Conservation (phyloP, 2,329 filamentous ascomycete species). For the Erysiphe pulchra region DNA sequence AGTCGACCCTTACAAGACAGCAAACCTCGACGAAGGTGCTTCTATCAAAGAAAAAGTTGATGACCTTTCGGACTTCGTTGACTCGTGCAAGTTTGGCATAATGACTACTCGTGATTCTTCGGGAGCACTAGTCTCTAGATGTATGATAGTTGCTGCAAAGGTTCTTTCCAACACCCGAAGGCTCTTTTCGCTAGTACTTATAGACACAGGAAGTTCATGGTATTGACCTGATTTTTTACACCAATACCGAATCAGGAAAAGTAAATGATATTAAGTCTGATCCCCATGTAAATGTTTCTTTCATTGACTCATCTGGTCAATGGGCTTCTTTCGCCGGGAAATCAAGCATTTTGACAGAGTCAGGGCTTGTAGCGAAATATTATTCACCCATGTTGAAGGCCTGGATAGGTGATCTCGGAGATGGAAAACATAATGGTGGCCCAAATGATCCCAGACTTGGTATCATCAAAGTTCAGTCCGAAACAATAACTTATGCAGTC, state of each 20-base stretch:
- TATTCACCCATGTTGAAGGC: constrained; percentile 52
- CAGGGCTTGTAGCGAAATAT: constrained; percentile 41
- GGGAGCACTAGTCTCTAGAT: constrained; percentile 49
- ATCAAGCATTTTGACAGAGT: constrained; percentile 43
- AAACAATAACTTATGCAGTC: constrained; percentile 47
- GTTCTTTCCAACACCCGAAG: constrained; percentile 19
- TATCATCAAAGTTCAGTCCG: constrained; percentile 50
- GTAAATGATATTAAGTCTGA: constrained; percentile 53
- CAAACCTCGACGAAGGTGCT: constrained; percentile 8
- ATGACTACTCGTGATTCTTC: constrained; percentile 52
- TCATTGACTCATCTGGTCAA: constrained; percentile 49
- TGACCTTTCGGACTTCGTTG: constrained; percentile 45
- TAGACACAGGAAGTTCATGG: constrained; percentile 40
- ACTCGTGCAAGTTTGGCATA: constrained; percentile 60
- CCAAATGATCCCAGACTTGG: constrained; percentile 61
- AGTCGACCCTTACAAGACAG: neutral
- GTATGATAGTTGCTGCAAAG: constrained; percentile 63
- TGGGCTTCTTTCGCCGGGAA: constrained; percentile 72
- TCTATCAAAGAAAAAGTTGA: constrained; percentile 50
- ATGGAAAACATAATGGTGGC: constrained; percentile 61
- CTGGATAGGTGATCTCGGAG: constrained; percentile 67
- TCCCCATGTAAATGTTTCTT: constrained; percentile 55
- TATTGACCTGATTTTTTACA: constrained; percentile 70
- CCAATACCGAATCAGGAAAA: constrained; percentile 76
- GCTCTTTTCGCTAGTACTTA: constrained; percentile 1